A percentile compares a stretch with the other conserved stretches of the same genome.
Evolutionary conservation across 176 grass and related monocot species (phyloP).

Genomic region (Oryza meridionalis): DNA sequence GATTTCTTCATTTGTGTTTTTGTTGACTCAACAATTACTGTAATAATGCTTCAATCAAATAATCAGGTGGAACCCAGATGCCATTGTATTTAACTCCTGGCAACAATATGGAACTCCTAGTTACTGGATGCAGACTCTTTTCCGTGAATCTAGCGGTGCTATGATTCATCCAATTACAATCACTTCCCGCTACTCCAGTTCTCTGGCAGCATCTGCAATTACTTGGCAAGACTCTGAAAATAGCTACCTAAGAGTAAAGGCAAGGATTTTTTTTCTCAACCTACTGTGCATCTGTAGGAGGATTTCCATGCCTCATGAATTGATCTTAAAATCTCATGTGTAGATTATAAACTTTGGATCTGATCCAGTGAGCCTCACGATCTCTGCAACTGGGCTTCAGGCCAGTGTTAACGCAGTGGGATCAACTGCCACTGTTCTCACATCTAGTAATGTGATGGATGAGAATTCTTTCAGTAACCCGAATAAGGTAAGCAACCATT

Average conservation of each 20-base stretch:
- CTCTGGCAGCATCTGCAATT: constrained; percentile 73
- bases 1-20: neutral
- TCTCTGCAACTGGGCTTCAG: constrained; percentile 66
- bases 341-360: constrained; percentile 87
- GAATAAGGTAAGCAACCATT: constrained; percentile 50
- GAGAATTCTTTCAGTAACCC: constrained; percentile 78
- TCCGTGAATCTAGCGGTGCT: constrained; percentile 73
- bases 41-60: constrained; percentile 3
- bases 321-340: constrained; percentile 14
- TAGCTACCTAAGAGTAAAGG: constrained; percentile 80
- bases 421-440: constrained; percentile 65
- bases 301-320: neutral
- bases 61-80: constrained; percentile 80
- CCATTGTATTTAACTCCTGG: constrained; percentile 88
- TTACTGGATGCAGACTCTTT: constrained; percentile 78
- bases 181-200: constrained; percentile 55
- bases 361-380: constrained; percentile 53
- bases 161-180: constrained; percentile 63
- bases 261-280: neutral
- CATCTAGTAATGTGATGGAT: constrained; percentile 63
- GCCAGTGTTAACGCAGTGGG: constrained; percentile 29
- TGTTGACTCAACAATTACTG: neutral
- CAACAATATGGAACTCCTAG: constrained; percentile 85
- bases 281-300: neutral
- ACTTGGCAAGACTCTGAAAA: constrained; percentile 68